Evolutionary conservation across 805 yeast genomes (phyloP).

Genomic region (Metschnikowia continentalis): DNA sequence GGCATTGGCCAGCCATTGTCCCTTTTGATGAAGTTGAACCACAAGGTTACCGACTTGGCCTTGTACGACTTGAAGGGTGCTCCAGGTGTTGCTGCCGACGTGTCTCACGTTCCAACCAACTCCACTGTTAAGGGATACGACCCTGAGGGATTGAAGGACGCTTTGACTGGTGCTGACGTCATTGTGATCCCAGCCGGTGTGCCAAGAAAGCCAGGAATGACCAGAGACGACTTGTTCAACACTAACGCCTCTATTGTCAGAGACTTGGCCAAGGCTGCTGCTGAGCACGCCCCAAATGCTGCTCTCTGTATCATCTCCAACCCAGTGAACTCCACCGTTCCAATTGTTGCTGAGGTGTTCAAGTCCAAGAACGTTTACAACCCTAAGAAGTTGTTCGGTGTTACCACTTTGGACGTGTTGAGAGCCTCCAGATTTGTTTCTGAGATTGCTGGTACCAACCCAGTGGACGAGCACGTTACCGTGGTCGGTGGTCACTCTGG

Average conservation of each 20-base stretch:
- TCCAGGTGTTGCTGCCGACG: conserved; percentile 95
- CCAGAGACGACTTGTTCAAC: conserved; percentile 94
- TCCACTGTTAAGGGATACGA: conserved; percentile 84
- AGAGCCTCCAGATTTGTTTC: conserved; percentile 84
- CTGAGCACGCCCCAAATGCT: conserved; percentile 81
- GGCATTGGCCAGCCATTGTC: conserved; percentile 78
- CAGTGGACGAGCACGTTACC: conserved; percentile 69
- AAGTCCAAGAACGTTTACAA: conserved; percentile 83
- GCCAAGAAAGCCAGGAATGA: conserved; percentile 98
- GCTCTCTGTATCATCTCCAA: conserved; percentile 78
- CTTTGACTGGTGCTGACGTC: conserved; percentile 76
- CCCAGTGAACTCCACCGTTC: conserved; percentile 97
- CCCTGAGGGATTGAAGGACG: conserved; percentile 70
- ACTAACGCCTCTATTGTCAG: conserved; percentile 94
- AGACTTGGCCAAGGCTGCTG: conserved; percentile 83
- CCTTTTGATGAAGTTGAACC: conserved; percentile 79
- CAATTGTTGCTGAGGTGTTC: conserved; percentile 90
- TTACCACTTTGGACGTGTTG: conserved; percentile 88
- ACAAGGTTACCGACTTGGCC: conserved; percentile 79
- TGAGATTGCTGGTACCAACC: conserved; percentile 67
- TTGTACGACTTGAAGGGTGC: conserved; percentile 89
- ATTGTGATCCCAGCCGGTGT: conserved; percentile 96
- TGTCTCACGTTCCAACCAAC: conserved; percentile 90
- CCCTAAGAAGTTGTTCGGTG: conserved; percentile 92
- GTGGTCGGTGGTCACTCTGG: conserved; percentile 99